These are phyloP conservation scores for Trametes coccinea DNA, from an alignment of 768 basidiomycete species.

Conservation along the genomic window DNA sequence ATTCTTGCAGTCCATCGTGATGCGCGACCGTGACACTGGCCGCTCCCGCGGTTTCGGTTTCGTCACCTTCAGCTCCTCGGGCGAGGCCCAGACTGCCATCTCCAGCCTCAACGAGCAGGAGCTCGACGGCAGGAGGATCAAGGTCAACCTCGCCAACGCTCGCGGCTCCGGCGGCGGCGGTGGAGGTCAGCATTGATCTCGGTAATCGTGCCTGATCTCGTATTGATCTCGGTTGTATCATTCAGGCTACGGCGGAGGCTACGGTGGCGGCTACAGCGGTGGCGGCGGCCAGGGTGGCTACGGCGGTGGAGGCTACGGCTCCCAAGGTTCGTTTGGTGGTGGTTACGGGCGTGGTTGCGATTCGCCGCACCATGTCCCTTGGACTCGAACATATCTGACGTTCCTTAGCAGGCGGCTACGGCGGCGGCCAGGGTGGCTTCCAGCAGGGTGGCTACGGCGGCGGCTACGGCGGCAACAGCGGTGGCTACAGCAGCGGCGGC, in stretches of 20 bases:
- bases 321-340: slow-evolving; percentile 15
- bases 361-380: not conserved
- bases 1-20: slow-evolving; percentile 82
- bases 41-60: slow-evolving; percentile 98
- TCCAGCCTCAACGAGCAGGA: slow-evolving; percentile 80
- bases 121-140: slow-evolving; percentile 90
- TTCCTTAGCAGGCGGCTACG: slow-evolving; percentile 18
- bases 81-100: slow-evolving; percentile 83
- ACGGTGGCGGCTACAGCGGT: slow-evolving; percentile 32
- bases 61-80: slow-evolving; percentile 65
- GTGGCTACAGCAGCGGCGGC: slow-evolving; percentile 32
- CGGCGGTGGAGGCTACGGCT: slow-evolving; percentile 27
- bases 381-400: not conserved
- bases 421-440: slow-evolving; percentile 25
- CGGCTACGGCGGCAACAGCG: slow-evolving; percentile 30
- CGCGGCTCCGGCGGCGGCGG: slow-evolving; percentile 53
- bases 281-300: slow-evolving; percentile 31
- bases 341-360: slow-evolving; percentile 11
- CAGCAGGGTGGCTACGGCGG: slow-evolving; percentile 32
- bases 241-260: slow-evolving; percentile 36
- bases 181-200: slow-evolving; percentile 25
- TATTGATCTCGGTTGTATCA: not conserved
- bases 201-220: not conserved
- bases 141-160: slow-evolving; percentile 82
- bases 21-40: slow-evolving; percentile 98